phyloP scores from a whole-genome alignment of 1,139 yeast species.

The Kodamaea suecica region DNA sequence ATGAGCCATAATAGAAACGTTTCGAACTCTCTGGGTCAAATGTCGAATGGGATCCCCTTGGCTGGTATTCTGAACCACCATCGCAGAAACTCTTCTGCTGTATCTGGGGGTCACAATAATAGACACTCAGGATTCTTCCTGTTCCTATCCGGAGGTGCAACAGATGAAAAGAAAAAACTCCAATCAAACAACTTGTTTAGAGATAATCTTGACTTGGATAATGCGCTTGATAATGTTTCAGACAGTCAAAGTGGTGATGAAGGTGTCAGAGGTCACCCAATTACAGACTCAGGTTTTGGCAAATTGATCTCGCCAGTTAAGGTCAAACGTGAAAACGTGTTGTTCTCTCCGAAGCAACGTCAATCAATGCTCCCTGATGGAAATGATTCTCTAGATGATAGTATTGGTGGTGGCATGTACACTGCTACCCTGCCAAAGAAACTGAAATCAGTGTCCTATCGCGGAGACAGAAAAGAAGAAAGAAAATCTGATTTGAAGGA shows the following conservation, averaged over 20 bases:
- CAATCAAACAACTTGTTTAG: constrained; percentile 9
- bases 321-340: constrained; percentile 18
- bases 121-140: constrained; percentile 49
- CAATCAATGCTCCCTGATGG: constrained; percentile 6
- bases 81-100: constrained; percentile 32
- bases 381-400: constrained; percentile 28
- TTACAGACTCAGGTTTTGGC: constrained; percentile 4
- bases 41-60: not conserved
- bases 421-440: constrained; percentile 28
- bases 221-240: constrained; percentile 6
- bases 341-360: constrained; percentile 10
- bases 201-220: constrained; percentile 6
- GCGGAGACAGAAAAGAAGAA: constrained; percentile 14
- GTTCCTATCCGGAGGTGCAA: constrained; percentile 30
- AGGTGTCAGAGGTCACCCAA: too few relatives aligned
- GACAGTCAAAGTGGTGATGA: constrained; percentile 9
- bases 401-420: constrained; percentile 24
- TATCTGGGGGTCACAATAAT: constrained; percentile 24
- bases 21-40: constrained; percentile 18
- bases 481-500: constrained; percentile 18
- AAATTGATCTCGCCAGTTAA: constrained; percentile 27
- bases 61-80: constrained; percentile 18
- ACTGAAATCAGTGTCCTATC: constrained; percentile 25
- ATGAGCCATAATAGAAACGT: constrained; percentile 28
- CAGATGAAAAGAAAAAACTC: constrained; percentile 12